Evolutionary conservation across 495 filamentous ascomycete species (phyloP).

Genomic region (Hypoxylon lienhwacheense): DNA sequence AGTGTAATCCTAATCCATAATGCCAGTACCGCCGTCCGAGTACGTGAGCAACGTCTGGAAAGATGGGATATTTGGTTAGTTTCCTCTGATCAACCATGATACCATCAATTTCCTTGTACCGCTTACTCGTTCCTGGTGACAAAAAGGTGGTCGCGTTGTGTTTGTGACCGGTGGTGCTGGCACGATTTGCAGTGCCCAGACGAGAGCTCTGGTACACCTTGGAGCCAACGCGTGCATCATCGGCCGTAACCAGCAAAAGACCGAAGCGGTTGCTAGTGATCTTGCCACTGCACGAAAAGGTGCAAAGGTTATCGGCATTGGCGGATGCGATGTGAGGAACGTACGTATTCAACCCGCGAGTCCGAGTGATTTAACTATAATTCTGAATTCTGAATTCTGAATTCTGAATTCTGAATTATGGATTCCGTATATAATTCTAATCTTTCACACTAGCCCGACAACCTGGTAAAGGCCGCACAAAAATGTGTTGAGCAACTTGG

Average conservation of each 20-base stretch:
- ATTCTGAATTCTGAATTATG: too few relatives aligned
- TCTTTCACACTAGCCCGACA: conserved; percentile 59
- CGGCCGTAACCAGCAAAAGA: conserved; percentile 88
- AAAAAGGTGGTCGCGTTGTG: conserved; percentile 85
- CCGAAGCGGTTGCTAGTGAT: conserved; percentile 72
- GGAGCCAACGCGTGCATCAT: conserved; percentile 93
- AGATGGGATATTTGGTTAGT: conserved; percentile 78
- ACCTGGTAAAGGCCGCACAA: conserved; percentile 71
- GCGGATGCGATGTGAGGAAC: conserved; percentile 77
- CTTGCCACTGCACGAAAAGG: conserved; percentile 77
- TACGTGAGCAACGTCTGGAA: conserved; percentile 83
- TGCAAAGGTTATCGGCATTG: conserved; percentile 82
- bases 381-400: too few relatives aligned
- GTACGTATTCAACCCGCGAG: conserved; percentile 32
- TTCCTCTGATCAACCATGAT: neutral
- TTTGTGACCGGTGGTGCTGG: conserved; percentile 96
- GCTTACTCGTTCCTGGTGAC: too few relatives aligned
- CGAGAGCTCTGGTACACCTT: conserved; percentile 84
- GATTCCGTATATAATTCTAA: too few relatives aligned
- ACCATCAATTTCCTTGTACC: neutral
- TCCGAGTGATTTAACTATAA: too few relatives aligned
- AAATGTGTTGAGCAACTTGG: conserved; percentile 80
- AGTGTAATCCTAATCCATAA: too few relatives aligned
- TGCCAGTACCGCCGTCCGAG: conserved; percentile 69
- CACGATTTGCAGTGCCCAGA: conserved; percentile 91